Evolutionary conservation across 176 grass and related monocot species (phyloP).

Genomic region (Juncus effusus): DNA sequence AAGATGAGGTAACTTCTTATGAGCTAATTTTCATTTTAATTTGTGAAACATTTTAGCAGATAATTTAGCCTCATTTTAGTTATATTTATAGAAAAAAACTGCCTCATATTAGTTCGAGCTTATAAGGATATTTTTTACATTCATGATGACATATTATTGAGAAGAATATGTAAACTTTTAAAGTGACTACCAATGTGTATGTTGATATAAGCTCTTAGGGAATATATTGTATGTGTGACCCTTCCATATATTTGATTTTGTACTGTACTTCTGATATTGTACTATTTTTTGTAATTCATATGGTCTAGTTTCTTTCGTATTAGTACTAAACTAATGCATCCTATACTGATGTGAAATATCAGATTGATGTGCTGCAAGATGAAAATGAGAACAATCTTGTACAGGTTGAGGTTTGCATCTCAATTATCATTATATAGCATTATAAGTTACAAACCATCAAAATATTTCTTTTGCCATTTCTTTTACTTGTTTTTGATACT

Average conservation of each 20-base stretch:
- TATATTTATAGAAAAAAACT: too few relatives aligned
- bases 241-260: slow-evolving; percentile 10
- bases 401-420: slow-evolving; percentile 49
- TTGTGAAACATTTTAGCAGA: too few relatives aligned
- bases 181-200: slow-evolving; percentile 24
- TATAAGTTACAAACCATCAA: slow-evolving; percentile 13
- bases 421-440: slow-evolving; percentile 21
- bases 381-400: slow-evolving; percentile 66
- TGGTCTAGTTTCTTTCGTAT: too few relatives aligned
- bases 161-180: slow-evolving; percentile 29
- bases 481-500: slow-evolving; percentile 33
- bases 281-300: too few relatives aligned
- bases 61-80: slow-evolving; percentile 1
- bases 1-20: slow-evolving; percentile 70
- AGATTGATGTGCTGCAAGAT: slow-evolving; percentile 69
- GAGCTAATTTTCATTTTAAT: too few relatives aligned
- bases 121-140: not conserved
- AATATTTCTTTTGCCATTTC: slow-evolving; percentile 27
- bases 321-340: slow-evolving; percentile 33
- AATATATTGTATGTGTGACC: slow-evolving; percentile 14
- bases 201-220: slow-evolving; percentile 14
- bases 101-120: too few relatives aligned
- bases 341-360: slow-evolving; percentile 27
- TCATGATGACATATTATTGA: slow-evolving; percentile 6
- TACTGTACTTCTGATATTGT: slow-evolving; percentile 3